A percentile compares a stretch with the other conserved stretches of the same genome.
phyloP scores from a whole-genome alignment of 768 basidiomycete species.

The Rhodosporidiobolus sp. region DNA sequence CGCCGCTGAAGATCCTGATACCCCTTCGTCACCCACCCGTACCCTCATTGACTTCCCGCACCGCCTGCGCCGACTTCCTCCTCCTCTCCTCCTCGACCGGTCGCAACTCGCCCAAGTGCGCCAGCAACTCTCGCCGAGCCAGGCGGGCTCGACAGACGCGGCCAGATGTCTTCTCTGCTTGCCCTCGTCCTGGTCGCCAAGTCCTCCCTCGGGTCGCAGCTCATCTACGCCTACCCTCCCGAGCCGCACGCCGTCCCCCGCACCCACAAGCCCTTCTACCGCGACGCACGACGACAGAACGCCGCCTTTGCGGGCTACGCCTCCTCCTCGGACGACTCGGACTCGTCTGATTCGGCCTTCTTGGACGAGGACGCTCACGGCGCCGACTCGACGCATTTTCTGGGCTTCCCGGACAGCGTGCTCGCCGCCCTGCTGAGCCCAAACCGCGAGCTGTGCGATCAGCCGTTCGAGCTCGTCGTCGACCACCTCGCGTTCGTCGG shows the following conservation, averaged over 20 bases:
- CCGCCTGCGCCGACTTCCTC: no score
- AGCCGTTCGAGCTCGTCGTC: slow-evolving; percentile 86
- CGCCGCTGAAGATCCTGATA: no score
- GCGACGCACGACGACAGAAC: slow-evolving; percentile 19
- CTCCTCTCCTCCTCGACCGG: no score
- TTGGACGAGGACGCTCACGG: slow-evolving; percentile 14
- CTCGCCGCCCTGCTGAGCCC: slow-evolving; percentile 79
- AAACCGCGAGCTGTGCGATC: slow-evolving; percentile 73
- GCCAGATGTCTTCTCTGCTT: slow-evolving; percentile 35
- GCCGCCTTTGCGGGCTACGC: slow-evolving; percentile 10
- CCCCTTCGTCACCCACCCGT: no score
- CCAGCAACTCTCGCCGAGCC: no score
- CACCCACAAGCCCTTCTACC: slow-evolving; percentile 40
- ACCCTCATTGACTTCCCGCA: no score
- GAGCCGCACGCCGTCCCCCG: slow-evolving; percentile 38
- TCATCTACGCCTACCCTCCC: slow-evolving; percentile 43
- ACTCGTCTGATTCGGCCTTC: not conserved
- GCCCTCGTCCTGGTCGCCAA: slow-evolving; percentile 41
- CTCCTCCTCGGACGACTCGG: slow-evolving; percentile 11
- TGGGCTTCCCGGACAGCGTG: slow-evolving; percentile 77
- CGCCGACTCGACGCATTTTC: slow-evolving; percentile 49
- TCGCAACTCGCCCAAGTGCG: no score
- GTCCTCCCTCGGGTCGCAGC: slow-evolving; percentile 26
- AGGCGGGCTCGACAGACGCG: not conserved
- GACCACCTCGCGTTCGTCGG: slow-evolving; percentile 91